These are phyloP conservation scores for Backusella circina DNA, from an alignment of 192 early-diverging fungal species.

Conservation along the genomic window DNA sequence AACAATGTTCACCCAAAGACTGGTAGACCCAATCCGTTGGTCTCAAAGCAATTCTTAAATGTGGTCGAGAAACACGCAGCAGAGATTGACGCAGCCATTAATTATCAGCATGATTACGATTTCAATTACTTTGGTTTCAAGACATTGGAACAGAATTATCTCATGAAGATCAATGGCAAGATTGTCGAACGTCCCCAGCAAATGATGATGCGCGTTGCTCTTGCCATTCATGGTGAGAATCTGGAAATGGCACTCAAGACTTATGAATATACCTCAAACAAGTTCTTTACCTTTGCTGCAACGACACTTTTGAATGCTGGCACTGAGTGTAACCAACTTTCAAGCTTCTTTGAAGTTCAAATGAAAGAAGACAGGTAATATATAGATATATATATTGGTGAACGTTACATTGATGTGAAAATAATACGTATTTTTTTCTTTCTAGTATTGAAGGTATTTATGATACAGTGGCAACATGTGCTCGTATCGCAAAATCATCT, in stretches of 20 bases:
- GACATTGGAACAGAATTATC: conserved; percentile 91
- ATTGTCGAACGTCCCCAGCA: conserved; percentile 95
- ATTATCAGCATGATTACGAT: conserved; percentile 93
- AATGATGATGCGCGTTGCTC: conserved; percentile 95
- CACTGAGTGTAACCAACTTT: conserved; percentile 90
- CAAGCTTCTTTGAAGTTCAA: conserved; percentile 87
- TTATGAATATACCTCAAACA: conserved; percentile 87
- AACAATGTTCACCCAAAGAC: conserved; percentile 85
- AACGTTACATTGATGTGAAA: background rate
- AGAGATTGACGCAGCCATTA: conserved; percentile 80
- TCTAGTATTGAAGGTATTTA: conserved; percentile 93
- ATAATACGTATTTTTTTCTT: background rate
- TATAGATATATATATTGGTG: background rate
- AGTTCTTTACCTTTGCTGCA: conserved; percentile 94
- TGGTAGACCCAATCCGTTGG: conserved; percentile 76
- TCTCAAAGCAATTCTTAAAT: conserved; percentile 70
- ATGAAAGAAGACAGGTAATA: conserved; percentile 81
- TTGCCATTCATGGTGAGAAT: conserved; percentile 93
- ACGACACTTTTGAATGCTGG: conserved; percentile 98
- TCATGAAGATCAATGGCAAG: conserved; percentile 75
- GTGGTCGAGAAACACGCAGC: conserved; percentile 67
- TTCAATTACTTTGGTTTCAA: conserved; percentile 99
- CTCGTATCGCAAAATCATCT: conserved; percentile 93
- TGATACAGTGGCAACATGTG: conserved; percentile 90
- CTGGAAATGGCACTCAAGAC: conserved; percentile 87